These are phyloP conservation scores for Populus hybrid DNA, from an alignment of 441 rosid genomes.

Conservation along the genomic window DNA sequence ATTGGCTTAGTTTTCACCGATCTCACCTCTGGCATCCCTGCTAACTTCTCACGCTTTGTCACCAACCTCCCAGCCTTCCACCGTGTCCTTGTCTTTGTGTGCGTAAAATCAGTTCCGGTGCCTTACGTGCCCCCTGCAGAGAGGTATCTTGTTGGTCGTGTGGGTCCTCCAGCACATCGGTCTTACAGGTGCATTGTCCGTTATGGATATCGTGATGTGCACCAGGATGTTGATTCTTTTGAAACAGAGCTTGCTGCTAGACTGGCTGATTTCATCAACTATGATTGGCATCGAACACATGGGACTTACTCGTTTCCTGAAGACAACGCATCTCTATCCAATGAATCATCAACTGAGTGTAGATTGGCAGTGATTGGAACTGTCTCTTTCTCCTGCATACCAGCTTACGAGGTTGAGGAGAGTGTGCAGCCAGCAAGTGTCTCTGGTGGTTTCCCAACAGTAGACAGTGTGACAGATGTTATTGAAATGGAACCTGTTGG, in stretches of 20 bases:
- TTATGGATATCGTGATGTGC: conserved; percentile 96
- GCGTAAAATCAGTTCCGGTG: conserved; percentile 91
- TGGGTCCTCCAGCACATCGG: conserved; percentile 81
- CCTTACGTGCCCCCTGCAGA: conserved; percentile 84
- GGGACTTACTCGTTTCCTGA: conserved; percentile 24
- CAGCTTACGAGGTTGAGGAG: conserved; percentile 61
- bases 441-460: conserved; percentile 63
- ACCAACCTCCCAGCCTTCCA: conserved; percentile 98
- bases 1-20: conserved; percentile 88
- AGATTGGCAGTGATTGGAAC: conserved; percentile 81
- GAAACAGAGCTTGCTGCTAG: conserved; percentile 72
- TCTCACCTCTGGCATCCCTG: conserved; percentile 88
- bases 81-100: conserved; percentile 79
- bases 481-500: conserved; percentile 60
- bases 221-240: conserved; percentile 93
- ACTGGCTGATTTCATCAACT: conserved; percentile 75
- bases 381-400: conserved; percentile 29
- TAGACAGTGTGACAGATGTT: conserved; percentile 60
- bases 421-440: conserved; percentile 66
- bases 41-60: conserved; percentile 91
- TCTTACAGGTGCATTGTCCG: conserved; percentile 94
- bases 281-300: conserved; percentile 56
- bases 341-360: conserved; percentile 66
- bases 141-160: conserved; percentile 91
- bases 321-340: conserved; percentile 49